Conservation (phyloP, 768 basidiomycete species). For the Saitozyma sp. region DNA sequence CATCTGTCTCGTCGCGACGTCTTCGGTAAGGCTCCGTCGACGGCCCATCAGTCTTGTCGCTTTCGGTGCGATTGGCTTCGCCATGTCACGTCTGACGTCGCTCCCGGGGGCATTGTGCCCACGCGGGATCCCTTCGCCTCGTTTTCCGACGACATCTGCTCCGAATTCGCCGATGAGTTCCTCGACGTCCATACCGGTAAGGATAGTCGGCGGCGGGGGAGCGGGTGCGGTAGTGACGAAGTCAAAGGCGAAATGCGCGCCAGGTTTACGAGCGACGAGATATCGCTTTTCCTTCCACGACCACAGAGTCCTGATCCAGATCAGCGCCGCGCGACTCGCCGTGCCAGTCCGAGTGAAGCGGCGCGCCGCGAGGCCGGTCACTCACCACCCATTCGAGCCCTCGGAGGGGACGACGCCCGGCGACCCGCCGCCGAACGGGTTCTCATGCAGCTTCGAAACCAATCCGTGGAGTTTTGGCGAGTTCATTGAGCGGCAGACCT, state of each 20-base stretch:
- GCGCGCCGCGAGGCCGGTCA: not conserved
- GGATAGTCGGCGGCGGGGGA: not conserved
- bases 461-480: slow-evolving; percentile 23
- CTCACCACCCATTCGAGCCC: slow-evolving; percentile 33
- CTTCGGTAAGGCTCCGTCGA: no score
- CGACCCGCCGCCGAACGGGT: not conserved
- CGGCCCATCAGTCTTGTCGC: no score
- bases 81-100: not conserved
- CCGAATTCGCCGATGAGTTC: not conserved
- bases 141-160: not conserved
- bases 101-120: not conserved
- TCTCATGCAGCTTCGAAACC: slow-evolving; percentile 12
- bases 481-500: slow-evolving; percentile 36
- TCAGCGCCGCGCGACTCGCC: not conserved
- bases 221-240: slow-evolving; percentile 26
- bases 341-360: no score
- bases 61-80: not conserved
- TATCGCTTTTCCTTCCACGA: slow-evolving; percentile 49
- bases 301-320: slow-evolving; percentile 23
- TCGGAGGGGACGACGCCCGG: slow-evolving; percentile 17
- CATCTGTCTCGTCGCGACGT: not conserved
- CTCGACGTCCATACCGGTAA: slow-evolving; percentile 5
- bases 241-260: slow-evolving; percentile 35
- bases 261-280: slow-evolving; percentile 40
- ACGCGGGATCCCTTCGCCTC: no score